These are phyloP conservation scores for Ophiognomonia clavigignenti-juglandacearum DNA, from an alignment of 2,329 filamentous ascomycete species.

Conservation along the genomic window DNA sequence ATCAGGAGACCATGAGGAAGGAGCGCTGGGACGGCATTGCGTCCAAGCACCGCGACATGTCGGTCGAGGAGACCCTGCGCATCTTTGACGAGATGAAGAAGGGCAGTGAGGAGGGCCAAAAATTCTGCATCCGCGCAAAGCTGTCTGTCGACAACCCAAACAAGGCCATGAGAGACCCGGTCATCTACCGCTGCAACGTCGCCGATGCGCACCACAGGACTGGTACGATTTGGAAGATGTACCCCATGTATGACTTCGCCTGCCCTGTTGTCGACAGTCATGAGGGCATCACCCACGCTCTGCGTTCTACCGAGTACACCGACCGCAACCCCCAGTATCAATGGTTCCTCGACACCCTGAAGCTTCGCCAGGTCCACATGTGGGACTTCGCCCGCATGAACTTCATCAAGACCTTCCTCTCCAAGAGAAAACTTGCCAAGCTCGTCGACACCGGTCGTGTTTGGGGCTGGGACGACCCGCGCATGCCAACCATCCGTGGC, in stretches of 20 bases:
- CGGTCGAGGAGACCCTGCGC: constrained; percentile 76
- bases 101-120: constrained; percentile 70
- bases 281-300: constrained; percentile 78
- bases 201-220: constrained; percentile 69
- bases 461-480: constrained; percentile 81
- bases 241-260: constrained; percentile 83
- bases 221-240: constrained; percentile 75
- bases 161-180: constrained; percentile 92
- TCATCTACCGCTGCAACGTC: constrained; percentile 91
- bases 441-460: constrained; percentile 72
- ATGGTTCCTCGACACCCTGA: constrained; percentile 74
- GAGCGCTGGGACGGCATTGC: constrained; percentile 81
- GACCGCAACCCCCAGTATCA: constrained; percentile 83
- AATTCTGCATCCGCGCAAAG: constrained; percentile 92
- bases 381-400: constrained; percentile 85
- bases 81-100: constrained; percentile 93
- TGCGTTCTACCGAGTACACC: constrained; percentile 82
- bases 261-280: constrained; percentile 76
- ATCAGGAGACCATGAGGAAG: constrained; percentile 80
- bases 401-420: constrained; percentile 77
- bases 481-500: constrained; percentile 80
- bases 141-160: constrained; percentile 89
- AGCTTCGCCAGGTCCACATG: constrained; percentile 72
- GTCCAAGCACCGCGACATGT: constrained; percentile 73
- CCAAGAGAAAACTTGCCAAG: constrained; percentile 82